Percentiles rank a stretch among this genome's conserved stretches.
Conservation (phyloP, 352 stramenopile species). For the Globisporangium cederbergense region DNA sequence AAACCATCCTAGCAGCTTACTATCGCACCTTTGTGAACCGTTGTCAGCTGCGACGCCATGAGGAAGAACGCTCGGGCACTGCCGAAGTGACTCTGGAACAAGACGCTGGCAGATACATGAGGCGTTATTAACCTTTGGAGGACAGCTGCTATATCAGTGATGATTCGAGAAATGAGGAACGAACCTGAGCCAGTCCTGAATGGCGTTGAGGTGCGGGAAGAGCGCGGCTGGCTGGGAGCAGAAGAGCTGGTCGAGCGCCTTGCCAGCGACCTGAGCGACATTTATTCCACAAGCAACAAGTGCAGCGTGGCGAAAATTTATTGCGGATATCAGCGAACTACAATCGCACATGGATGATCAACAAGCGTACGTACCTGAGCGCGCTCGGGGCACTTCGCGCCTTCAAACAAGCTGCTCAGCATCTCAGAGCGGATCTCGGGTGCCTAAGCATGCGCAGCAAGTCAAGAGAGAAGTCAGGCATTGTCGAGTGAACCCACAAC, state of each 20-base stretch:
- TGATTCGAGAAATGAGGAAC: neutral
- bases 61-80: constrained; percentile 40
- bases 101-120: constrained; percentile 18
- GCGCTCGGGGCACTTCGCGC: constrained; percentile 11
- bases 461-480: neutral
- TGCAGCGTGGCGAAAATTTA: neutral
- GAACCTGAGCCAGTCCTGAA: constrained; percentile 73
- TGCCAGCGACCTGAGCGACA: constrained; percentile 13
- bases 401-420: constrained; percentile 44
- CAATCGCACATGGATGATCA: too few relatives aligned
- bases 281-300: too few relatives aligned
- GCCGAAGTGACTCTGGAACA: constrained; percentile 47
- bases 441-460: constrained; percentile 19
- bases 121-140: constrained; percentile 2
- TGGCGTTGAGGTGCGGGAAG: constrained; percentile 40
- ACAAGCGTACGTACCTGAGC: constrained; percentile 7
- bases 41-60: constrained; percentile 41
- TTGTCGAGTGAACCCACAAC: neutral
- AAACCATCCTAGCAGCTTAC: neutral
- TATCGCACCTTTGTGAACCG: constrained; percentile 35
- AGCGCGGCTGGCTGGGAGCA: constrained; percentile 30
- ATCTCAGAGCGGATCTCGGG: constrained; percentile 54
- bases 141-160: neutral
- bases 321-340: too few relatives aligned
- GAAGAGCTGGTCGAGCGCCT: constrained; percentile 21